These are phyloP conservation scores for Penicillium sp. DNA, from an alignment of 2,329 filamentous ascomycete genomes.

Conservation along the genomic window DNA sequence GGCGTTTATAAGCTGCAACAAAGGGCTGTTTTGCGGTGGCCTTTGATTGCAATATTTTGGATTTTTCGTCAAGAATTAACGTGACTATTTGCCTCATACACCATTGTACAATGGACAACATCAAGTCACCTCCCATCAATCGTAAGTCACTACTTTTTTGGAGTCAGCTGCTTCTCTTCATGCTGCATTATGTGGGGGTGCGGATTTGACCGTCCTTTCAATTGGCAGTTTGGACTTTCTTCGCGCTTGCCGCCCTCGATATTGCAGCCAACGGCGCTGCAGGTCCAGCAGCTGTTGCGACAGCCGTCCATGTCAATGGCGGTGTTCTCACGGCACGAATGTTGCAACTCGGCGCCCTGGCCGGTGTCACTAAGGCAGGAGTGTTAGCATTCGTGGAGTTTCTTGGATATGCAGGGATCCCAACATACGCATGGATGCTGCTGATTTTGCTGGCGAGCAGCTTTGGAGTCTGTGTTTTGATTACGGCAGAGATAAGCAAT, in stretches of 20 bases:
- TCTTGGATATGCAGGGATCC: constrained; percentile 8
- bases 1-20: neutral
- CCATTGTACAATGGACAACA: neutral
- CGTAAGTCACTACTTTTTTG: constrained; percentile 1
- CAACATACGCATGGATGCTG: constrained; percentile 15
- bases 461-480: constrained; percentile 15
- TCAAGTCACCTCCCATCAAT: constrained; percentile 9
- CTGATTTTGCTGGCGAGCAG: constrained; percentile 12
- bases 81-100: neutral
- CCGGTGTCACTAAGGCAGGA: constrained; percentile 15
- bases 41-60: neutral
- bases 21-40: neutral
- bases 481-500: constrained; percentile 16
- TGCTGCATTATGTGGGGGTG: neutral
- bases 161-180: neutral
- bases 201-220: neutral
- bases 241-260: constrained; percentile 16
- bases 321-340: constrained; percentile 11
- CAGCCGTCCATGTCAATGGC: constrained; percentile 15
- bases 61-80: neutral
- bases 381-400: constrained; percentile 17
- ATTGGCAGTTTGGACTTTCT: constrained; percentile 12
- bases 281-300: constrained; percentile 17
- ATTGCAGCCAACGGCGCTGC: constrained; percentile 16
- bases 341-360: constrained; percentile 13